These are phyloP conservation scores for Sindora glabra DNA, from an alignment of 306 rosid species.

Conservation along the genomic window DNA sequence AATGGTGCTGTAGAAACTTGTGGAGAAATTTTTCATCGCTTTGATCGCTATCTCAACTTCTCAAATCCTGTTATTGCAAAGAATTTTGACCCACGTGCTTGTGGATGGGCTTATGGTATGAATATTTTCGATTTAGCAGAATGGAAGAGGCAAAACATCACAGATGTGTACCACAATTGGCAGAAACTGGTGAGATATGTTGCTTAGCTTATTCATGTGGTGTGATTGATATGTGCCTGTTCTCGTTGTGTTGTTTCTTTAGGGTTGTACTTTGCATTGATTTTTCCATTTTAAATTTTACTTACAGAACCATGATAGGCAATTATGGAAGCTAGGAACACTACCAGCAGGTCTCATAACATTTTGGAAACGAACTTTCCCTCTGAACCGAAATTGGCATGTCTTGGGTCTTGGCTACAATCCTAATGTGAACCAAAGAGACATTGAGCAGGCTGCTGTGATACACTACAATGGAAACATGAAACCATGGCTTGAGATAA, in stretches of 20 bases:
- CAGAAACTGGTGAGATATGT: constrained; percentile 94
- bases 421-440: constrained; percentile 51
- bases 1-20: constrained; percentile 99
- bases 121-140: constrained; percentile 81
- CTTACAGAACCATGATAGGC: constrained; percentile 79
- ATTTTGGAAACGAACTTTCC: constrained; percentile 78
- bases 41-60: constrained; percentile 90
- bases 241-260: neutral
- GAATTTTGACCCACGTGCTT: constrained; percentile 84
- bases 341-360: constrained; percentile 96
- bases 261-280: constrained; percentile 7
- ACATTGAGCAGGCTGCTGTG: constrained; percentile 75
- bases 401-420: constrained; percentile 86
- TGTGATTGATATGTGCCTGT: neutral
- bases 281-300: constrained; percentile 2
- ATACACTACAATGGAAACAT: constrained; percentile 87
- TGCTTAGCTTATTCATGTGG: too few relatives aligned
- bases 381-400: constrained; percentile 72
- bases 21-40: constrained; percentile 93
- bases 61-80: constrained; percentile 86
- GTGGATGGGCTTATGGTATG: constrained; percentile 99
- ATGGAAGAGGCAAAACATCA: constrained; percentile 95
- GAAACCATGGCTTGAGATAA: constrained; percentile 98
- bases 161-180: constrained; percentile 89
- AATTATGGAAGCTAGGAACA: constrained; percentile 91